A percentile compares a stretch with the other conserved stretches of the same genome.
Evolutionary conservation across 805 yeast genomes (phyloP).

Genomic region (Myxozyma geophila): DNA sequence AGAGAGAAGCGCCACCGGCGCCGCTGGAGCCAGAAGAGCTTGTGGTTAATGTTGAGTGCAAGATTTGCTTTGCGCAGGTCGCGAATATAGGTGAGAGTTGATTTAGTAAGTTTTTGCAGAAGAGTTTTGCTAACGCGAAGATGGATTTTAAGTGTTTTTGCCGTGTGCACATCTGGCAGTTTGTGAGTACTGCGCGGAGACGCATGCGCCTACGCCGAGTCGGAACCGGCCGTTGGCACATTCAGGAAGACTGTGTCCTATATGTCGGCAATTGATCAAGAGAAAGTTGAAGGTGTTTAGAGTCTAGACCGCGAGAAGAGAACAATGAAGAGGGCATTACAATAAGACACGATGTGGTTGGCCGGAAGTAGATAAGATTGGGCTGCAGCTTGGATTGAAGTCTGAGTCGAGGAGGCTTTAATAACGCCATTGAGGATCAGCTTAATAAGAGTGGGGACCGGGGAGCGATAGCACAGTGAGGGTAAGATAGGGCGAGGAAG

Average conservation of each 20-base stretch:
- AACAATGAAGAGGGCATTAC: not conserved
- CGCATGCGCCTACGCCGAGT: constrained; percentile 26
- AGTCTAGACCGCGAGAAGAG: not conserved
- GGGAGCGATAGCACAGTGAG: too few species aligned
- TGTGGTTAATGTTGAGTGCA: constrained; percentile 25
- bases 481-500: too few species aligned
- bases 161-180: constrained; percentile 33
- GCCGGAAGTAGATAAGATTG: not conserved
- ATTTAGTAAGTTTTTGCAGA: not conserved
- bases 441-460: too few species aligned
- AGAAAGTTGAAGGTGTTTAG: constrained; percentile 21
- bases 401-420: too few species aligned
- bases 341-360: not conserved
- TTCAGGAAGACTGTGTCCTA: constrained; percentile 23
- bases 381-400: too few species aligned
- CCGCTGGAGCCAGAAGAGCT: constrained; percentile 27
- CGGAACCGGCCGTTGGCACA: constrained; percentile 24
- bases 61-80: constrained; percentile 28
- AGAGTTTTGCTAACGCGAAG: not conserved
- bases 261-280: constrained; percentile 25
- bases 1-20: constrained; percentile 9
- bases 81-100: constrained; percentile 21
- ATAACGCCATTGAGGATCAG: too few species aligned
- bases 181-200: constrained; percentile 33
- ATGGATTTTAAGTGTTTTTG: constrained; percentile 1